These are phyloP conservation scores for Cornus kousa DNA, from an alignment of 148 eudicot genomes.

Conservation along the genomic window DNA sequence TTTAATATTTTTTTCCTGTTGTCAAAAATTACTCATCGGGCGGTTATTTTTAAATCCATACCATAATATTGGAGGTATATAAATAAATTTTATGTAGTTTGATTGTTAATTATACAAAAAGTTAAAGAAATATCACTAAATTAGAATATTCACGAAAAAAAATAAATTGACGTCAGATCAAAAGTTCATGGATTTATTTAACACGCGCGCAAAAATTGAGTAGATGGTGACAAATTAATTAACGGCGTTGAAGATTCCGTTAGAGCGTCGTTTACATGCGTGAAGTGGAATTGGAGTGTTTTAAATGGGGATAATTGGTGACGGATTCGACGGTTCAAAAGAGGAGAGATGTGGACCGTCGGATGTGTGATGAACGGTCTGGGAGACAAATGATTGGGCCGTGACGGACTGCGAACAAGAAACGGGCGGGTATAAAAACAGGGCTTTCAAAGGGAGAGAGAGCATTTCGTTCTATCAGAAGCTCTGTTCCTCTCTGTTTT, in stretches of 20 bases:
- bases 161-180: too few relatives aligned
- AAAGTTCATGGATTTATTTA: too few relatives aligned
- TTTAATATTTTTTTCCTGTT: too few relatives aligned
- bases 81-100: too few relatives aligned
- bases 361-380: constrained; percentile 24
- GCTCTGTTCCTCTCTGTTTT: constrained; percentile 11
- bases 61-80: too few relatives aligned
- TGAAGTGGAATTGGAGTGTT: not conserved
- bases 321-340: constrained; percentile 23
- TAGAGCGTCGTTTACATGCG: constrained; percentile 9
- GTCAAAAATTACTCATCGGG: too few relatives aligned
- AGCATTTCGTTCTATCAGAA: constrained; percentile 26
- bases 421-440: constrained; percentile 53
- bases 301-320: not conserved
- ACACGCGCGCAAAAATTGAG: not conserved
- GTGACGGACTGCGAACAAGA: constrained; percentile 10
- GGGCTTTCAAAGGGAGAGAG: constrained; percentile 31
- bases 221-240: not conserved
- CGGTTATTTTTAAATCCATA: too few relatives aligned
- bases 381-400: constrained; percentile 11
- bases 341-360: constrained; percentile 21
- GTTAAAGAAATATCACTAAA: too few relatives aligned
- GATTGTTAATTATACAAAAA: too few relatives aligned
- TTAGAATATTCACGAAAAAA: too few relatives aligned
- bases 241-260: constrained; percentile 37